Evolutionary conservation across 257 asterid species (phyloP).

Genomic region (Echium plantagineum): DNA sequence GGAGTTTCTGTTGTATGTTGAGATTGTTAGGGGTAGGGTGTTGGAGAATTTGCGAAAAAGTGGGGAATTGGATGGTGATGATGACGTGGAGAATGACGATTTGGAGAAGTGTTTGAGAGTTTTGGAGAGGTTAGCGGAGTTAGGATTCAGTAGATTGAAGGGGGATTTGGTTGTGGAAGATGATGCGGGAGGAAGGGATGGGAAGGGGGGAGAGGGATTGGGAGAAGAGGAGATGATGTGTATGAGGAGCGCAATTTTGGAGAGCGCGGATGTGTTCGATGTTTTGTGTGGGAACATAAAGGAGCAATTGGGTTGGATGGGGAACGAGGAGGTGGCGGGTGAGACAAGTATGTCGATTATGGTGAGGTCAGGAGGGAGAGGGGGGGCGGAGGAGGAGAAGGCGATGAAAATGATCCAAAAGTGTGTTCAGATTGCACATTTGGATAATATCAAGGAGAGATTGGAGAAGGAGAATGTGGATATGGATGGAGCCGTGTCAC

Average conservation of each 20-base stretch:
- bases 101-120: conserved; percentile 34
- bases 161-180: conserved; percentile 43
- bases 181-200: conserved; percentile 14
- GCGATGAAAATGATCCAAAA: conserved; percentile 50
- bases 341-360: conserved; percentile 52
- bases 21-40: conserved; percentile 37
- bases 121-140: conserved; percentile 37
- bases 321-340: conserved; percentile 40
- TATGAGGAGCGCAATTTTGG: conserved; percentile 46
- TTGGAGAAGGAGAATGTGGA: conserved; percentile 44
- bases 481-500: conserved; percentile 52
- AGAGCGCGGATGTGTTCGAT: conserved; percentile 52
- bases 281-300: conserved; percentile 62
- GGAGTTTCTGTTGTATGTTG: conserved; percentile 67
- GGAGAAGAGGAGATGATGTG: conserved; percentile 50
- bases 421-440: conserved; percentile 64
- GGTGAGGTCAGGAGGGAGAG: conserved; percentile 35
- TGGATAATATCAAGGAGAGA: conserved; percentile 61
- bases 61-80: conserved; percentile 5
- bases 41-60: conserved; percentile 8
- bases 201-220: conserved; percentile 25
- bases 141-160: conserved; percentile 59
- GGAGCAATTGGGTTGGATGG: conserved; percentile 46
- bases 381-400: conserved; percentile 40
- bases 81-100: conserved; percentile 23